Conservation (phyloP, 1,284 basidiomycete species). For the Ganoderma multipileum region DNA sequence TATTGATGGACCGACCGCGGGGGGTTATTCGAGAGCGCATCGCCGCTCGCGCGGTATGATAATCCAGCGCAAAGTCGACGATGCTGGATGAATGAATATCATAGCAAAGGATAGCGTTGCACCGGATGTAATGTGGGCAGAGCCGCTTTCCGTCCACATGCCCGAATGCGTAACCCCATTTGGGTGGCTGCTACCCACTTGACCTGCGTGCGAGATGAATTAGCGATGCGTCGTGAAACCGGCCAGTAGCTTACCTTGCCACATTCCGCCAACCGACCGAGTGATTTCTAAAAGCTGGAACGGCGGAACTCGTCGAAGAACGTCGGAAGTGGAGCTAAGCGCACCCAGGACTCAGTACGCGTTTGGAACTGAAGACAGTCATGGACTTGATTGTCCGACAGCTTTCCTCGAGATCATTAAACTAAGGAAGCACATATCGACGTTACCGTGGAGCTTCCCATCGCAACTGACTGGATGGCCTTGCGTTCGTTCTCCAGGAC, state of each 20-base stretch:
- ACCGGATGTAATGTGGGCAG: not conserved
- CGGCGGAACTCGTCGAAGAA: slow-evolving; percentile 16
- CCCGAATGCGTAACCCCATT: slow-evolving; percentile 4
- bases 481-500: not conserved
- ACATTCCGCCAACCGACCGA: not conserved
- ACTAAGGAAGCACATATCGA: no score
- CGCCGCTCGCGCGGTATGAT: not conserved
- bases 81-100: not conserved
- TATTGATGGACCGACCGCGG: not conserved
- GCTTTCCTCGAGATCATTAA: no score
- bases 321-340: no score
- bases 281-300: slow-evolving; percentile 11
- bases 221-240: not conserved
- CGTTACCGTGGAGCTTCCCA: no score
- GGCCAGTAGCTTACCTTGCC: not conserved
- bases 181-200: not conserved
- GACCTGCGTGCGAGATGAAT: not conserved
- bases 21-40: not conserved
- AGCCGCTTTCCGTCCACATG: not conserved
- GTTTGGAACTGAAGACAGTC: no score
- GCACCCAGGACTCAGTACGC: no score
- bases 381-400: no score
- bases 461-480: no score
- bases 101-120: not conserved
- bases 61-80: not conserved